Percentiles rank a stretch among this genome's conserved stretches.
phyloP scores from a whole-genome alignment of 2,329 filamentous ascomycete species.

The Celoporthe dispersa region DNA sequence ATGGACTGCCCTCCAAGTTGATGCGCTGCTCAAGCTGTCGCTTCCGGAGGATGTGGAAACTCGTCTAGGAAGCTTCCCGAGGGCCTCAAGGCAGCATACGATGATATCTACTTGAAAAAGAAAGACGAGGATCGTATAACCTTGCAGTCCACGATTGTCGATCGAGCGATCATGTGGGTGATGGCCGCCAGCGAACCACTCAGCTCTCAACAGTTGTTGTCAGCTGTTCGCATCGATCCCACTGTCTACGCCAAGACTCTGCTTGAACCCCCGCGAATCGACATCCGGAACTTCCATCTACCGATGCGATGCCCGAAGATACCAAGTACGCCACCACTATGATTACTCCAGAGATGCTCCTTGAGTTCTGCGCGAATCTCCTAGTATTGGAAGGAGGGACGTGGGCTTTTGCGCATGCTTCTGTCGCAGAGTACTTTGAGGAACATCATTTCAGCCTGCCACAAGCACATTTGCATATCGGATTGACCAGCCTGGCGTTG shows the following conservation, averaged over 20 bases:
- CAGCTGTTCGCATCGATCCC: not conserved
- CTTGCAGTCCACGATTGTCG: not conserved
- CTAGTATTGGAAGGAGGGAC: not conserved
- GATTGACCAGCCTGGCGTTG: not conserved
- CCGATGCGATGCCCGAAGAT: too few relatives aligned
- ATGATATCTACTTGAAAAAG: conserved; percentile 36
- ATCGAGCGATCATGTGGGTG: conserved; percentile 5
- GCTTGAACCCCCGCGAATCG: too few relatives aligned
- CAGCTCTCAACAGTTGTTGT: not conserved
- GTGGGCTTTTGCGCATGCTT: conserved; percentile 31
- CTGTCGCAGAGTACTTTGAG: conserved; percentile 31
- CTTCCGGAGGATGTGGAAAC: conserved; percentile 32
- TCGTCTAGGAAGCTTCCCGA: conserved; percentile 38
- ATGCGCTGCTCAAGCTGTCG: conserved; percentile 34
- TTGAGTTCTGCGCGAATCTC: not conserved
- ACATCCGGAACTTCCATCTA: too few relatives aligned
- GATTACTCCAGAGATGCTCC: not conserved
- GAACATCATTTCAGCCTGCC: conserved; percentile 17
- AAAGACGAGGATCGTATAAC: not conserved
- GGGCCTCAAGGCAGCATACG: conserved; percentile 37
- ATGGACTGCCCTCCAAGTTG: conserved; percentile 39
- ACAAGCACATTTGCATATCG: conserved; percentile 19
- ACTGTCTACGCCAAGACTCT: not conserved
- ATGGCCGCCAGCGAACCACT: not conserved
- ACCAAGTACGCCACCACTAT: not conserved